These are phyloP conservation scores for Xylaria sp. DNA, from an alignment of 495 filamentous ascomycete species.

Conservation along the genomic window DNA sequence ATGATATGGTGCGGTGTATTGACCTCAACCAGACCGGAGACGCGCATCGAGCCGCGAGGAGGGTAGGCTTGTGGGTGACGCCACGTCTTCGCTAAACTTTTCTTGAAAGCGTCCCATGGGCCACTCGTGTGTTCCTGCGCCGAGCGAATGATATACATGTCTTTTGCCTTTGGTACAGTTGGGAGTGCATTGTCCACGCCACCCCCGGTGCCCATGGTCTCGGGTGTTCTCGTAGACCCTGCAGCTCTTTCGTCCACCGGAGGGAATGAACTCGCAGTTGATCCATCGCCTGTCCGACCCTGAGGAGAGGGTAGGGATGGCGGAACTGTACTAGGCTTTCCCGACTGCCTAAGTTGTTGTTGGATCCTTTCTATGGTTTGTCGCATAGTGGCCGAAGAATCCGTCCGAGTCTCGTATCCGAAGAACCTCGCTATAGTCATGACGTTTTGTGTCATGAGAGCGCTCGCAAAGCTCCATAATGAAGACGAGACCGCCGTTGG, in stretches of 20 bases:
- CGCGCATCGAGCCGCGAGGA: slow-evolving; percentile 67
- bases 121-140: slow-evolving; percentile 39
- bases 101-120: slow-evolving; percentile 61
- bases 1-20: slow-evolving; percentile 57
- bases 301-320: slow-evolving; percentile 31
- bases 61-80: slow-evolving; percentile 49
- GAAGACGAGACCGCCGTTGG: slow-evolving; percentile 45
- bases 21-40: slow-evolving; percentile 72
- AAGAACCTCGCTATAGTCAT: slow-evolving; percentile 39
- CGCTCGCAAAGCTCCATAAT: slow-evolving; percentile 43
- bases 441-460: slow-evolving; percentile 40
- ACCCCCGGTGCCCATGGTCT: slow-evolving; percentile 38
- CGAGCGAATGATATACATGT: slow-evolving; percentile 48
- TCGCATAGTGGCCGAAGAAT: slow-evolving; percentile 27
- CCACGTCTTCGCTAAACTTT: slow-evolving; percentile 57
- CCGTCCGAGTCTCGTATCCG: slow-evolving; percentile 38
- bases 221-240: slow-evolving; percentile 31
- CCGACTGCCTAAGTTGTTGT: slow-evolving; percentile 39
- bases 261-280: slow-evolving; percentile 30
- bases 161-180: slow-evolving; percentile 32
- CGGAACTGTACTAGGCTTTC: slow-evolving; percentile 25
- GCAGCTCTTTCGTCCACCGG: slow-evolving; percentile 32
- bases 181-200: slow-evolving; percentile 30
- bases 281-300: slow-evolving; percentile 28
- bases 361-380: slow-evolving; percentile 40